phyloP scores from a whole-genome alignment of 108 stramenopile genomes.

The Fragilaria radians region DNA sequence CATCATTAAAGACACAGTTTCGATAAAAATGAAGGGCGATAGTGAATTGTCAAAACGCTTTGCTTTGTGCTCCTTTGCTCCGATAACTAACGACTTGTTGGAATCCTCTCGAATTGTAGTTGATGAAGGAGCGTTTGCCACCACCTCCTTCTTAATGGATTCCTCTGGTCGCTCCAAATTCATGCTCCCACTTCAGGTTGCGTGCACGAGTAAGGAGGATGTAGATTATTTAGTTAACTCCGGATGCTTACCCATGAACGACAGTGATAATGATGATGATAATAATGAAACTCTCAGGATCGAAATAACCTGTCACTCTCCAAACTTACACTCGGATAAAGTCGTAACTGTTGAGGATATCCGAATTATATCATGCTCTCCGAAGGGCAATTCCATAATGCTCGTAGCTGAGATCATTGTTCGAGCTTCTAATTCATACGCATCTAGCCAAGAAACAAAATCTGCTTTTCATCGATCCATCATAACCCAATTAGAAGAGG shows the following conservation, averaged over 20 bases:
- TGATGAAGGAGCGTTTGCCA: conserved; percentile 5
- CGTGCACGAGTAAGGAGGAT: conserved; percentile 19
- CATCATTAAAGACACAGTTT: no score
- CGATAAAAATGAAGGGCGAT: neutral
- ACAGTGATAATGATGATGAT: neutral
- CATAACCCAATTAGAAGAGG: neutral
- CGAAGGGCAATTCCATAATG: conserved; percentile 9
- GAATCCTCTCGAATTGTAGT: neutral
- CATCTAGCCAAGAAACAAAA: neutral
- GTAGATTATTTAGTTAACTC: conserved; percentile 20
- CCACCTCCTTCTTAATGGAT: conserved; percentile 39
- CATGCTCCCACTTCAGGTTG: conserved; percentile 26
- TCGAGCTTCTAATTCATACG: conserved; percentile 9
- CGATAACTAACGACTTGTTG: conserved; percentile 1
- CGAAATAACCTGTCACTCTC: conserved; percentile 20
- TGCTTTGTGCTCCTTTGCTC: conserved; percentile 15
- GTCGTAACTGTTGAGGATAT: conserved; percentile 23
- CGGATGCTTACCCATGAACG: neutral
- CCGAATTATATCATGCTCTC: conserved; percentile 14
- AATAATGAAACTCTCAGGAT: conserved; percentile 11
- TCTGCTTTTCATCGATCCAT: neutral
- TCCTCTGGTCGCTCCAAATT: conserved; percentile 41
- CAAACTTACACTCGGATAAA: neutral
- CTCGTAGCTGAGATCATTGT: conserved; percentile 30
- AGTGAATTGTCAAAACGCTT: conserved; percentile 14